Base-by-base conservation (phyloP, 2,329 filamentous ascomycete genomes). In the Gremmenia infestans region DNA sequence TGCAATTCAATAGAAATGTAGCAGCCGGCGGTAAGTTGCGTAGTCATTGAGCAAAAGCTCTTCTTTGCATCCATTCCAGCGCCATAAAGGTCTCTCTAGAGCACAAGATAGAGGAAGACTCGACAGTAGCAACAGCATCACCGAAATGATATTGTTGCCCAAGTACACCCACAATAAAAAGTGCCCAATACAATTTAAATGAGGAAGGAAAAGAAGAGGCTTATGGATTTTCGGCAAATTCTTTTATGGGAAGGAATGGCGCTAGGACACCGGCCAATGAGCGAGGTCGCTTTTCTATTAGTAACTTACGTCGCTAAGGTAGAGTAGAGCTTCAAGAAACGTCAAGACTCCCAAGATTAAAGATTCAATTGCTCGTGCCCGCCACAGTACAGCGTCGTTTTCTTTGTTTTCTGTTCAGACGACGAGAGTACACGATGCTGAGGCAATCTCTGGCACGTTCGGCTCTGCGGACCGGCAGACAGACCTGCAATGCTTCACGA, bases 101-200 rank as follows among this genome's bases (percentile, higher is more conserved):
- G 76, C 81, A 85, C 81, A 85, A 81, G 82, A 87, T 87, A 87
- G 84, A 86, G 83, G 81, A 81, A 76, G 76, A 82, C 82, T 83
- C 78, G 81, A 85, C 72, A 72, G 75, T 75, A 74, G 72, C 75
- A 72, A 67, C 71, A 65, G 55, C 58, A 66, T 68, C 67, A 65
- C 65, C 62, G 67, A 68, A 69, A 72, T 68, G 72, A 68, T 57
- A 66, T 70, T 70, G 58, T 50, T 60, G 75, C 75, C 71, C 81
- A 80, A 85, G 81, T 77, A 79, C 78, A 81, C 83, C 83, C 82
- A 87, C 83, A 86, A 87, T 86, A 87, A 83, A 82, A 68, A 80
- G 79, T 83, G 81, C 79, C 72, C 82, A 75, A 68, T 79, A 85
- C 86, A 83, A 86, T 68, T 75, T 74, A 72, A 28, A 72, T 62